Base-by-base conservation (phyloP, 2,329 filamentous ascomycete species). In the Aureobasidium sp. region DNA sequence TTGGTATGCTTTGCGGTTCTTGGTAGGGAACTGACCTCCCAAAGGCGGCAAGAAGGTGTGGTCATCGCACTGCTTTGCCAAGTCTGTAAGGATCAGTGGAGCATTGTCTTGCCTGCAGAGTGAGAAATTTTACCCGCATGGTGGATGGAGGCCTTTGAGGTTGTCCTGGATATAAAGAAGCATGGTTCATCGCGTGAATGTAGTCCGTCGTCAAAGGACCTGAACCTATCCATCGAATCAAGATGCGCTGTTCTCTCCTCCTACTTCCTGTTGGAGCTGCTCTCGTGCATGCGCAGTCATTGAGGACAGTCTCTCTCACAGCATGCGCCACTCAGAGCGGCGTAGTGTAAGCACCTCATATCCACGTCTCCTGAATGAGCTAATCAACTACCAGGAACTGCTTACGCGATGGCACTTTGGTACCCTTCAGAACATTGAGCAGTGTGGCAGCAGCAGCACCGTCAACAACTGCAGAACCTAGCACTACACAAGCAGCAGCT, bases 381-480 rank as follows among this genome's bases (percentile, higher is more conserved):
- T 60, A 29, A 60, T n/a, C 16, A 36, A 10, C 7, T 14, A 10
- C 4, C 14, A 61, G 59, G 8, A 61, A 55, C 13, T 61, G 59
- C 29, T 36, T 61, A n/a, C 49, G 50, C 1, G 59, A 61, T 8
- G 59, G 50, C 1, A 61, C 59, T 0, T 57, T 34, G 1, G 59
- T 61, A 6, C 59, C 59, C 3, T 61, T 30, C 32, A 61, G 42
- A 4, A 61, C 59, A 25, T 6, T 55, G 14, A 48, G 29, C 34
- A 55, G 45, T 32, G 32, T 9, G 36, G 32, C 32, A 32, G 27
- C 59, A 37, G 27, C 32, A 32, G 16, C 48, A 39, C 37, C 41
- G 4, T 44, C 48, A 13, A 27, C 30, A 1, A 51, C 48, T 2
- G 21, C n/a, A 3, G 47, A 14, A 11, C 30, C 48, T 3, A 60